Base-by-base conservation (phyloP, 75 land plant species). In the Selaginella moellendorffii region DNA sequence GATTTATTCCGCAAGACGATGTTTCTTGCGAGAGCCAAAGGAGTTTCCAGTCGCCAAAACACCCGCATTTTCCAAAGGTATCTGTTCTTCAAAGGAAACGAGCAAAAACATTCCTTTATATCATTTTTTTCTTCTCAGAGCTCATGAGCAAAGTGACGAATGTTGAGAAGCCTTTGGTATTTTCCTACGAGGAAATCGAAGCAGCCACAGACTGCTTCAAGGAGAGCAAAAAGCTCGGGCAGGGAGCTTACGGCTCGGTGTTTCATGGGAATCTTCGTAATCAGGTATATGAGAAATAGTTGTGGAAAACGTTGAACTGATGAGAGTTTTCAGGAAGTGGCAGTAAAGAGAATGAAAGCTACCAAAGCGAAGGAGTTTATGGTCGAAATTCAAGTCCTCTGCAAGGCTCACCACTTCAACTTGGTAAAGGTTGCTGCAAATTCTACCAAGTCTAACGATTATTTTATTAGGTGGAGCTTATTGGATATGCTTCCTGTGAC, bases 301-400 rank as follows among this genome's bases (percentile, higher is more conserved):
- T n/a, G n/a, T n/a, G n/a, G n/a, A n/a, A n/a, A n/a, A n/a, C n/a
- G n/a, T n/a, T n/a, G n/a, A n/a, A n/a, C n/a, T n/a, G n/a, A n/a
- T n/a, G n/a, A n/a, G n/a, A n/a, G n/a, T n/a, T 54, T 21, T 31
- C 63, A 87, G 91, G 91, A 87, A 72, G 91, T 87, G 63, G 88
- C 91, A 2, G 81, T 84, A 21, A 87, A 87, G 74, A 73, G 69
- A 65, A 87, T 87, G 91, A 84, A 77, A 60, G 91, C 83, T 29
- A 78, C 77, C 18, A 81, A 81, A 69, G 74, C 84, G 24, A 81
- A 80, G 58, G 88, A 84, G 65, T 84, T 82, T 52, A 68, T 82
- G 63, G 82, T 71, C 24, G 87, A 84, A 74, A 81, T 87, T 79
- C 81, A 87, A 76, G 80, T 87, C 24, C 72, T 87, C 12, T 84